Base-by-base conservation (phyloP, 2,329 filamentous ascomycete genomes). In the Ophiostoma piceae region DNA sequence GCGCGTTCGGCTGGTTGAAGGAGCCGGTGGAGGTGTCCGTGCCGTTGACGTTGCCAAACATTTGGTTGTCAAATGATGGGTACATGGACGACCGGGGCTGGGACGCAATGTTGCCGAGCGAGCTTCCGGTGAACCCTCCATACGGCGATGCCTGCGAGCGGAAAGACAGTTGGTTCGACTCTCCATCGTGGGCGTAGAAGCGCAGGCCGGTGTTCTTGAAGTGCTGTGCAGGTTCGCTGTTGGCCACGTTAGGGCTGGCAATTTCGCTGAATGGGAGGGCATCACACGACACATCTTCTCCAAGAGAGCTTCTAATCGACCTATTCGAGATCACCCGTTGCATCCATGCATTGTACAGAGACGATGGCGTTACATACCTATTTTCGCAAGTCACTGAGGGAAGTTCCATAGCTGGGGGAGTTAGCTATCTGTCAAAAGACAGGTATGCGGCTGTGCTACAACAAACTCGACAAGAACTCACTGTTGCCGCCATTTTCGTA, bases 1-100 rank as follows among this genome's bases (percentile, higher is more conserved):
- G 71, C 35, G 68, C 69, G 64, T 75, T 77, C 41, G 76, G 74
- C 1, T 76, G 72, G n/a, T 76, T 74, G 68, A 78, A 80, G 3
- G 73, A 57, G 12, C 70, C 68, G 0, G 74, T 65, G 1, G 70
- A 29, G 1, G 73, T 41, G 60, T 77, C 77, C 9, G 71, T 65
- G 5, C 75, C 74, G n/a, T 39, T 22, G 16, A n/a, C 65, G 22
- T 32, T 37, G 32, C 35, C 37, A 43, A 71, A 72, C 57, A 74
- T 68, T 1, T 69, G 69, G 29, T 32, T 66, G n/a, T 78, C 76
- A 22, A 77, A 75, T n/a, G 75, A 74, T 14, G 74, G 74, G 70
- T 76, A 77, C 43, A 73, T 71, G 2, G 32, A 41, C 2, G 32
- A 37, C n/a, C 72, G 68, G 1, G 70, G 65, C 39, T 74, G 74